phyloP scores from a whole-genome alignment of 495 filamentous ascomycete genomes.

The Staphylotrichum longicolle region DNA sequence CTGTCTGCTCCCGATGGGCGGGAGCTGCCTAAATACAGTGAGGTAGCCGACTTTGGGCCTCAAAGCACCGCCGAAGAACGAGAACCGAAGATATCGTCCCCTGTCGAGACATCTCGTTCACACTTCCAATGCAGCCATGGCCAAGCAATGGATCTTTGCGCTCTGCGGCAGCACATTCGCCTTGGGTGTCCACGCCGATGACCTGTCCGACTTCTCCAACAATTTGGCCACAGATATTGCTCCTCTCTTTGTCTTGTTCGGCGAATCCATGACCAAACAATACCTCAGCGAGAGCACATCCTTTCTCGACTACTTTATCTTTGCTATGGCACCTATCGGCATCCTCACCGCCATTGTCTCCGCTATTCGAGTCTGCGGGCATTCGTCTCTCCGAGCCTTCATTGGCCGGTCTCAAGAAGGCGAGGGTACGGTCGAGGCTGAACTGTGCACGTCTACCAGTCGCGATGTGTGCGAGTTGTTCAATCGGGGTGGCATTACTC shows the following conservation, averaged over 20 bases:
- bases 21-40: too few relatives aligned
- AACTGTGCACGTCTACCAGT: constrained; percentile 38
- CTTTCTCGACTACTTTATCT: constrained; percentile 47
- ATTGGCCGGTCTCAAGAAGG: constrained; percentile 46
- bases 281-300: constrained; percentile 49
- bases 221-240: constrained; percentile 46
- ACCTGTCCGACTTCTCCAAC: constrained; percentile 45
- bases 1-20: too few relatives aligned
- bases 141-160: too few relatives aligned
- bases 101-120: too few relatives aligned
- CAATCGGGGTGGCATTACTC: constrained; percentile 39
- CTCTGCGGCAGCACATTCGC: too few relatives aligned
- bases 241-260: constrained; percentile 46
- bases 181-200: too few relatives aligned
- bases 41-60: too few relatives aligned
- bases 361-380: constrained; percentile 48
- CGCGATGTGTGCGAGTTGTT: constrained; percentile 44
- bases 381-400: constrained; percentile 47
- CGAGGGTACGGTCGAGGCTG: constrained; percentile 34
- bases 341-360: constrained; percentile 52
- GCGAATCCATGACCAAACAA: constrained; percentile 51
- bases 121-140: too few relatives aligned
- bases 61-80: too few relatives aligned
- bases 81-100: too few relatives aligned
- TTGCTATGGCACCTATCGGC: constrained; percentile 49